Evolutionary conservation across 164 flowering plant genomes (phyloP).

Genomic region (Stephania yunnanensis): DNA sequence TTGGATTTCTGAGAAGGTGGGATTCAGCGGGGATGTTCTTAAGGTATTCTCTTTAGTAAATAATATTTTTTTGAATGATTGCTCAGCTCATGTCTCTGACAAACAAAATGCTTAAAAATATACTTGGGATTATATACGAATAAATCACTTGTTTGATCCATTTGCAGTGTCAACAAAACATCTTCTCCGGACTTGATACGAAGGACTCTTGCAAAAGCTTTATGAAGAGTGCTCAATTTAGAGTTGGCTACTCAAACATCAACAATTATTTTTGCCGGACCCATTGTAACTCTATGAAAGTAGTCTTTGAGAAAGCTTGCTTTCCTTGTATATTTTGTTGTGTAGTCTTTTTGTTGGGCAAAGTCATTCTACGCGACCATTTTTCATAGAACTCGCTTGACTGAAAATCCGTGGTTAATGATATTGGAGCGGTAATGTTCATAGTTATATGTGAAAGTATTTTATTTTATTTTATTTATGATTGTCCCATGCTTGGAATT

Average conservation of each 20-base stretch:
- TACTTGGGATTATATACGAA: background rate
- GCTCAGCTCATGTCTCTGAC: too few species aligned
- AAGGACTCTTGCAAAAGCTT: conserved; percentile 37
- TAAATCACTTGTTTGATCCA: background rate
- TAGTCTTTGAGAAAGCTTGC: background rate
- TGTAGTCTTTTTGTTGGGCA: background rate
- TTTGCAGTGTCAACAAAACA: conserved; percentile 51
- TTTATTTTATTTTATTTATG: background rate
- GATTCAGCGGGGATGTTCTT: conserved; percentile 52
- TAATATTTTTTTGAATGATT: background rate
- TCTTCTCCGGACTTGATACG: conserved; percentile 33
- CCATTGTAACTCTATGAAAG: background rate
- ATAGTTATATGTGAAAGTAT: background rate
- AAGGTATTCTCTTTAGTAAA: conserved; percentile 24
- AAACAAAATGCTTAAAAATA: background rate
- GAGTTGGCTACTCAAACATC: background rate
- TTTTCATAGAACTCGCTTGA: background rate
- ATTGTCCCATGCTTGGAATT: background rate
- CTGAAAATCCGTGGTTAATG: background rate
- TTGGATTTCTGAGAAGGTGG: conserved; percentile 51
- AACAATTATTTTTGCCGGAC: background rate
- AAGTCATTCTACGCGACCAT: background rate
- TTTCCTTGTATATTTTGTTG: background rate
- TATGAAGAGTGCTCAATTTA: conserved; percentile 11
- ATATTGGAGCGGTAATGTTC: background rate